Conservation (phyloP, 305 asterid genomes). For the Fraxinus platypoda region DNA sequence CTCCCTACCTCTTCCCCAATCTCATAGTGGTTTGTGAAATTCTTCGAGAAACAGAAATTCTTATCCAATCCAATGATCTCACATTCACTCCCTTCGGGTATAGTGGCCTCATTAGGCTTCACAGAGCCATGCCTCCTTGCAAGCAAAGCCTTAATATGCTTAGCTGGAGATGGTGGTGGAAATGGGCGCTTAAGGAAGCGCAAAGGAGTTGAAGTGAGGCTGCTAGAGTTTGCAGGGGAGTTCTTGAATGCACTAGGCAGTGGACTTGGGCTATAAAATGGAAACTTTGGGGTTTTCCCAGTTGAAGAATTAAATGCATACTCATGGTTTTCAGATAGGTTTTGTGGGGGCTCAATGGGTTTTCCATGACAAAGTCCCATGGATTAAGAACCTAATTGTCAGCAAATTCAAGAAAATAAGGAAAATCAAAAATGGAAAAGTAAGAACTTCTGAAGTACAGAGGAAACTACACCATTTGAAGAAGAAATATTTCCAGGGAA, state of each 20-base stretch:
- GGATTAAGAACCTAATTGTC: slow-evolving; percentile 7
- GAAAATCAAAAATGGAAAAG: not conserved
- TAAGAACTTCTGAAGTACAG: slow-evolving; percentile 17
- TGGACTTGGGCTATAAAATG: slow-evolving; percentile 81
- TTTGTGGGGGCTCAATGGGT: slow-evolving; percentile 50
- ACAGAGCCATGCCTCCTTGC: slow-evolving; percentile 73
- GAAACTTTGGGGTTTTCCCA: slow-evolving; percentile 61
- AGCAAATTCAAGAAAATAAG: not conserved
- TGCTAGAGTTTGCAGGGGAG: slow-evolving; percentile 58
- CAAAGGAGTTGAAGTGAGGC: slow-evolving; percentile 54
- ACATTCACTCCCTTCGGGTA: slow-evolving; percentile 69
- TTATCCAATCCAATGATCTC: slow-evolving; percentile 59
- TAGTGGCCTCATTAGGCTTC: slow-evolving; percentile 61
- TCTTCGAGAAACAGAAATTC: slow-evolving; percentile 57
- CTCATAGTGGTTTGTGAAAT: slow-evolving; percentile 44
- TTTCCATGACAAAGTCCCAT: slow-evolving; percentile 84
- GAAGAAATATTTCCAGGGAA: slow-evolving; percentile 5
- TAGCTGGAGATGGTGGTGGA: slow-evolving; percentile 84
- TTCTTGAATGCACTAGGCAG: slow-evolving; percentile 38
- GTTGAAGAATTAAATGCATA: slow-evolving; percentile 36
- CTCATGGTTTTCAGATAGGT: slow-evolving; percentile 39
- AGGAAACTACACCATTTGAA: slow-evolving; percentile 29
- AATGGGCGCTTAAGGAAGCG: slow-evolving; percentile 60
- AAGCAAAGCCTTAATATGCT: slow-evolving; percentile 66
- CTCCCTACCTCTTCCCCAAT: slow-evolving; percentile 72